These are phyloP conservation scores for Trametes maxima DNA, from an alignment of 768 basidiomycete species.

Conservation along the genomic window DNA sequence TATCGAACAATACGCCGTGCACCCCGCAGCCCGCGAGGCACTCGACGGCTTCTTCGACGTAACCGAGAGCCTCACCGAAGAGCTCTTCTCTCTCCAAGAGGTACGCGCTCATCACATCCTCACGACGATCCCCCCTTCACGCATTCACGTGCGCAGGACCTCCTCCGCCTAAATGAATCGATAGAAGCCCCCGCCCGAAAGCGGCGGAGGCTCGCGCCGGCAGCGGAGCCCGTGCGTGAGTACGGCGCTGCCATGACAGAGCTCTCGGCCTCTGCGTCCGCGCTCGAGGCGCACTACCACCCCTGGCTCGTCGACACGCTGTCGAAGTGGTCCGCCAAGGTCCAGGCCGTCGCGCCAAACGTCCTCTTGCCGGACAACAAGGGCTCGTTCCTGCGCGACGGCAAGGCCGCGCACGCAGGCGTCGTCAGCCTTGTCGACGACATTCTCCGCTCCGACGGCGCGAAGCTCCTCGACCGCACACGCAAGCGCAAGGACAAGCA, in stretches of 20 bases:
- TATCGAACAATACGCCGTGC: slow-evolving; percentile 30
- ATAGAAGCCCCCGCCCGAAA: slow-evolving; percentile 57
- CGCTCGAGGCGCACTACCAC: slow-evolving; percentile 52
- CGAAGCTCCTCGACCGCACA: slow-evolving; percentile 65
- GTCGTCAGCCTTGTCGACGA: slow-evolving; percentile 81
- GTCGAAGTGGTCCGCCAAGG: slow-evolving; percentile 94
- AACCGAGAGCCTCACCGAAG: slow-evolving; percentile 61
- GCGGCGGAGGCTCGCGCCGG: slow-evolving; percentile 47
- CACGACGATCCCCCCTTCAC: slow-evolving; percentile 7
- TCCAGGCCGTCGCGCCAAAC: slow-evolving; percentile 87
- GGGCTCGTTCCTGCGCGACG: slow-evolving; percentile 58
- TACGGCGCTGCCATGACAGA: background rate
- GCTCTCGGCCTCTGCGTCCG: slow-evolving; percentile 36
- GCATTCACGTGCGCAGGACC: slow-evolving; percentile 15
- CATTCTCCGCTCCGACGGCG: slow-evolving; percentile 53
- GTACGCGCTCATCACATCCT: slow-evolving; percentile 39
- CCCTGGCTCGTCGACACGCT: slow-evolving; percentile 76
- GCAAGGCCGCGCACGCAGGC: slow-evolving; percentile 33
- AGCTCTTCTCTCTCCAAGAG: slow-evolving; percentile 70
- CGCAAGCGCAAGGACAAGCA: slow-evolving; percentile 55
- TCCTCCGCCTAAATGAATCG: slow-evolving; percentile 46
- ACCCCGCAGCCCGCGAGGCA: slow-evolving; percentile 46
- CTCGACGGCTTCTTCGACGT: slow-evolving; percentile 60
- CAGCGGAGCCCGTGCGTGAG: slow-evolving; percentile 39
- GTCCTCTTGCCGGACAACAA: slow-evolving; percentile 69